Evolutionary conservation across 23 red algal species (phyloP).

Genomic region (Cyanidium caldarium): DNA sequence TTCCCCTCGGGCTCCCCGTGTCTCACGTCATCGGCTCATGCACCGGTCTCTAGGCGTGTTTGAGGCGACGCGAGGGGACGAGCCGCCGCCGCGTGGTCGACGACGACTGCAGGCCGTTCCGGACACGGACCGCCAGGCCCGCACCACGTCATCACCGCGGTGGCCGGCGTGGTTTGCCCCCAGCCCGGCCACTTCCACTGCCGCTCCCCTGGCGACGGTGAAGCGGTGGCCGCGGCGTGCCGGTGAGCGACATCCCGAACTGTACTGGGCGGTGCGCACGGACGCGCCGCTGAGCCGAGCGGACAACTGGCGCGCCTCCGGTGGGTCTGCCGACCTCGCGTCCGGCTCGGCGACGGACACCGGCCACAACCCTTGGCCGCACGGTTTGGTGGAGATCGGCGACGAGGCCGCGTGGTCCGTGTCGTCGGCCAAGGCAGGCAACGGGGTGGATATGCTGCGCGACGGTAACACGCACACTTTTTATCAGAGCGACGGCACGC

Average conservation of each 20-base stretch:
- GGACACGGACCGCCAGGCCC: background rate
- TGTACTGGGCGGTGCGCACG: background rate
- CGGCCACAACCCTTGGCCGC: background rate
- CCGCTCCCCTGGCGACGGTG: background rate
- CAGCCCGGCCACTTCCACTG: background rate
- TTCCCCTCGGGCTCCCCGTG: no score
- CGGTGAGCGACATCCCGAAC: background rate
- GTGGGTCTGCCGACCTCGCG: background rate
- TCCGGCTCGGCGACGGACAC: background rate
- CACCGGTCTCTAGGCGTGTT: no score
- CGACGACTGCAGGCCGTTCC: background rate
- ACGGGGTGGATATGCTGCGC: constrained; percentile 18
- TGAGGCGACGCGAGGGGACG: background rate
- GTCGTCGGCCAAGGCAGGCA: constrained; percentile 12
- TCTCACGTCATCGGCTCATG: no score
- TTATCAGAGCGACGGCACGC: constrained; percentile 10
- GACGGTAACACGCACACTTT: constrained; percentile 18
- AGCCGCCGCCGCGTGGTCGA: background rate
- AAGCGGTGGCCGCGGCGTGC: background rate
- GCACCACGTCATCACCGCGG: background rate
- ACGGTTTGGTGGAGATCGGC: background rate
- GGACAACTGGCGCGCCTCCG: no score
- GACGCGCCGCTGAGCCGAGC: no score
- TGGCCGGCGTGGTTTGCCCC: background rate
- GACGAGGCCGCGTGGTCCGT: constrained; percentile 14